Conservation (phyloP, 495 filamentous ascomycete species). For the Trichoderma gamsii region DNA sequence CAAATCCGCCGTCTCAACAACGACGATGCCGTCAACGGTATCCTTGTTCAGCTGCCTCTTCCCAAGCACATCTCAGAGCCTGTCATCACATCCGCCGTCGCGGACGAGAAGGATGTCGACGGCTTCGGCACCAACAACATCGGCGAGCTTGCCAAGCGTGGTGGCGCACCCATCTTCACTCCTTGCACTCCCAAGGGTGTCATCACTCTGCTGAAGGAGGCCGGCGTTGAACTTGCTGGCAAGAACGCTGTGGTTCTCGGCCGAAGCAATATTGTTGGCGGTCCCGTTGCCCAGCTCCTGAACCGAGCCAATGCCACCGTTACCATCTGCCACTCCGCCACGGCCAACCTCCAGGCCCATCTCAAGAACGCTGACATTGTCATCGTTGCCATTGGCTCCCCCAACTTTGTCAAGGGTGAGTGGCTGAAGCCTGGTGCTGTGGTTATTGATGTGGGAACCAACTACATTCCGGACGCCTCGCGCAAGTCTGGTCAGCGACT, state of each 20-base stretch:
- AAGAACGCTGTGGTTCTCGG: constrained; percentile 95
- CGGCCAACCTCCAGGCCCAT: constrained; percentile 60
- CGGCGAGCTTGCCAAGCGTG: constrained; percentile 90
- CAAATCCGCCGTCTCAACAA: constrained; percentile 77
- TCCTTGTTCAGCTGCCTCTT: constrained; percentile 88
- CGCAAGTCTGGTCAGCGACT: constrained; percentile 89
- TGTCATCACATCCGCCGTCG: constrained; percentile 78
- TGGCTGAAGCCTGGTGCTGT: constrained; percentile 92
- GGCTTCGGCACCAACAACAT: constrained; percentile 92
- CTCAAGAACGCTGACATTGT: constrained; percentile 84
- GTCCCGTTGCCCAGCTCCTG: constrained; percentile 88
- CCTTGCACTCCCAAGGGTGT: constrained; percentile 97
- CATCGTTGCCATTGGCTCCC: constrained; percentile 83
- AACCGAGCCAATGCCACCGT: constrained; percentile 96
- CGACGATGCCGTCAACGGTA: constrained; percentile 80
- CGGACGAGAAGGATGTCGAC: constrained; percentile 94
- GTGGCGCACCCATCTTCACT: constrained; percentile 77
- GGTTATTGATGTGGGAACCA: constrained; percentile 96
- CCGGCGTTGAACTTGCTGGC: constrained; percentile 73
- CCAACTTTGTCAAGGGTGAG: constrained; percentile 84
- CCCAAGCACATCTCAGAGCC: constrained; percentile 86
- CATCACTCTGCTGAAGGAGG: constrained; percentile 82
- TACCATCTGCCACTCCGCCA: constrained; percentile 90
- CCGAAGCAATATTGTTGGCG: constrained; percentile 94
- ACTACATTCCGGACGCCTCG: constrained; percentile 88